Base-by-base conservation (phyloP, 208 protist species). In the Strigomonas galati region DNA sequence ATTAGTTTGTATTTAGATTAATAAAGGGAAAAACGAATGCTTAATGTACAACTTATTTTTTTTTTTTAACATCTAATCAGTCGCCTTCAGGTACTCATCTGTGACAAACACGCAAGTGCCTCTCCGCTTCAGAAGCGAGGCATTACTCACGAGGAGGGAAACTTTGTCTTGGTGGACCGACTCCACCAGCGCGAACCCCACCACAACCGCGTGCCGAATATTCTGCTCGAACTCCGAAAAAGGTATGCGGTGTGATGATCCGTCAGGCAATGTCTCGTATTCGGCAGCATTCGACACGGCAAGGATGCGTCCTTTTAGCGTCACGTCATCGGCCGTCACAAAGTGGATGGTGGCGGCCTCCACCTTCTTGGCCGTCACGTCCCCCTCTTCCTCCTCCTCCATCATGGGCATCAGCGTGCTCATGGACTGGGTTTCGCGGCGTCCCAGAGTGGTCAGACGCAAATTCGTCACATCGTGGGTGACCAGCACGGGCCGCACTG, bases 331-430 rank as follows among this genome's bases (percentile, higher is more conserved):
- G 19, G 69, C 51, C 0, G 71, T 78, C 1, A 88, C 52, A 59
- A 86, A 87, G 9, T 69, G 81, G 2, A 90, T 71, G 26, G 78
- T 71, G 0, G 71, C 72, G 19, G 70, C 64, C 65, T 75, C 69
- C 9, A 31, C 40, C 52, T 72, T 67, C 49, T 52, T 57, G 37
- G 44, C 53, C 21, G 19, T 46, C 15, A 12, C 64, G 10, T 67
- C 70, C n/a, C 63, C 58, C 24, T 56, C 37, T 23, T 65, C 53
- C n/a, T 69, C 74, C 56, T 88, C 80, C 53, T 89, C 83, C 53
- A 67, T 66, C 81, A 92, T 87, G 6, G 86, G 86, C 73, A 89
- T 79, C 32, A 92, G 70, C 19, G 79, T 86, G 15, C 78, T 66
- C 69, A 87, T 78, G 6, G 76, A 69, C 14, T 56, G 66, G 17